Evolutionary conservation across 345 rosid genomes (phyloP), one percentile per base, ranked within the genome.

Genomic region (Mallotus nudiflorus): DNA sequence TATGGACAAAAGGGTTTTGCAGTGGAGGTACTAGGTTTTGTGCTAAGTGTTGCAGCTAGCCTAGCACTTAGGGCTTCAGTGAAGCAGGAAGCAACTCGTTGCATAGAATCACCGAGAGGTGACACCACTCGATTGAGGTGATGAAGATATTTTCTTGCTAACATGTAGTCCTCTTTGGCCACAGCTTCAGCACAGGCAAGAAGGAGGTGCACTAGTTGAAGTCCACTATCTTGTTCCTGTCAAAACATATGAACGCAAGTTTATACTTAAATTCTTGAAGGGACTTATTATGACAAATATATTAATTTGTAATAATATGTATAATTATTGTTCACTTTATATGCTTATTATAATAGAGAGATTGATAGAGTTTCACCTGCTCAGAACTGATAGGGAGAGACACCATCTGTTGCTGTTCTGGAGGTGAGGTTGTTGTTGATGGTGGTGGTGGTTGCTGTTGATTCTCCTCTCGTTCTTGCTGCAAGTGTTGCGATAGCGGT

Each of bases 141-240:
- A 64, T 86, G 85, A n/a, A 88, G 83, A 58, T 78, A 78, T 73
- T 73, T 80, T 66, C 84, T 70, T 15, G 90, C 92, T 68, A 83
- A 56, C 82, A 84, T 78, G 84, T 76, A 88, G 78, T 88, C 92
- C 70, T 88, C 90, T 66, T 86, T 86, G 42, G 90, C 81, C 49
- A 88, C 87, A 0, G 88, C 90, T 57, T 84, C 90, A 5, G 88
- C 92, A 35, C 92, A 88, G 19, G 87, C 92, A 18, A 88, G 90
- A 8, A 88, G 88, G 11, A 88, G 86, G 74, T 87, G 89, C 58
- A 85, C 84, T 62, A 88, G 64, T 69, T 88, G 88, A 46, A 88
- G 89, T 14, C 92, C 92, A 56, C 89, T 88, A 62, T 85, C 92
- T 70, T 88, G 88, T 40, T 88, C 89, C 88, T 88, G 73, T 25